Conservation (phyloP, 805 yeast species). For the Dipodascopsis tothii region DNA sequence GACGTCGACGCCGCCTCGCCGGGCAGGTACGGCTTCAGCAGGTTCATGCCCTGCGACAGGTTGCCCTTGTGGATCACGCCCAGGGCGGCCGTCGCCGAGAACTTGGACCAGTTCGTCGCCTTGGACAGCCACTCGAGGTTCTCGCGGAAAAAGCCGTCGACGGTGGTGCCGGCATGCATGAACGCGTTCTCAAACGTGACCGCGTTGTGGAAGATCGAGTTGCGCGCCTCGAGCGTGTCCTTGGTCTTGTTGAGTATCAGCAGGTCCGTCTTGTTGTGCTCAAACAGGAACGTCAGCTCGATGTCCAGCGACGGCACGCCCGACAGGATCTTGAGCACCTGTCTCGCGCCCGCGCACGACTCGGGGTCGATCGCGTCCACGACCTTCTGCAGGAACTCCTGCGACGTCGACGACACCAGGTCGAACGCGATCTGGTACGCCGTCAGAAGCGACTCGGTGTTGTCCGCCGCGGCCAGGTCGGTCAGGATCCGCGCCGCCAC, state of each 20-base stretch:
- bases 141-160: slow-evolving; percentile 81
- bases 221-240: slow-evolving; percentile 76
- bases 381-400: slow-evolving; percentile 62
- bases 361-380: slow-evolving; percentile 33
- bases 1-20: slow-evolving; percentile 44
- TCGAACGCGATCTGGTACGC: slow-evolving; percentile 95
- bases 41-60: slow-evolving; percentile 77
- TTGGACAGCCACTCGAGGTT: slow-evolving; percentile 93
- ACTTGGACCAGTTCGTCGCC: slow-evolving; percentile 98
- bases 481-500: slow-evolving; percentile 65
- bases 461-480: slow-evolving; percentile 41
- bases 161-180: slow-evolving; percentile 93
- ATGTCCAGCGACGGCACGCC: slow-evolving; percentile 94
- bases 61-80: slow-evolving; percentile 97
- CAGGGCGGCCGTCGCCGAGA: slow-evolving; percentile 93
- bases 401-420: slow-evolving; percentile 83
- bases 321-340: slow-evolving; percentile 62
- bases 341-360: slow-evolving; percentile 21
- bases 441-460: slow-evolving; percentile 43
- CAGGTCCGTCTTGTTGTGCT: slow-evolving; percentile 81
- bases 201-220: slow-evolving; percentile 90
- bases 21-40: slow-evolving; percentile 86
- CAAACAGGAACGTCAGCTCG: slow-evolving; percentile 77
- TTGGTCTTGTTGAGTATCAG: slow-evolving; percentile 76
- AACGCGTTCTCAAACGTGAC: slow-evolving; percentile 91